phyloP scores from a whole-genome alignment of 2,329 filamentous ascomycete species.

The Pseudogymnoascus pannorum region DNA sequence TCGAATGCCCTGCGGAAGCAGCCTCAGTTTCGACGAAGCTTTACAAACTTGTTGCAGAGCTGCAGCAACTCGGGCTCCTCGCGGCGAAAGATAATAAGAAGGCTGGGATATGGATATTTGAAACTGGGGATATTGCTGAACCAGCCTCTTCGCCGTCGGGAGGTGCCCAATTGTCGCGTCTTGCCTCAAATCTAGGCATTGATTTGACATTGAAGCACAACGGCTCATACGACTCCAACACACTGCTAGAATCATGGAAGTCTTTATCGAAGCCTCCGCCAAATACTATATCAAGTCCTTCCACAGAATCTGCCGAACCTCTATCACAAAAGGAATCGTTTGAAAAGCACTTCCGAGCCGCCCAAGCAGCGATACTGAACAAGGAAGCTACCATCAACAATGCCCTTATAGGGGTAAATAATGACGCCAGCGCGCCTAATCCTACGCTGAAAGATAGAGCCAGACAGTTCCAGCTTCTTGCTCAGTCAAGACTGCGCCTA shows the following conservation, averaged over 20 bases:
- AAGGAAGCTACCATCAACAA: background rate
- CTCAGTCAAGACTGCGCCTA: background rate
- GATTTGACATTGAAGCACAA: slow-evolving; percentile 1
- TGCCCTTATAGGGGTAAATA: background rate
- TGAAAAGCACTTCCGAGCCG: background rate
- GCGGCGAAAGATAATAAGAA: slow-evolving; percentile 1
- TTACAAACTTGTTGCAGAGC: slow-evolving; percentile 24
- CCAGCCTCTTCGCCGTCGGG: background rate
- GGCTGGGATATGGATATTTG: slow-evolving; percentile 10
- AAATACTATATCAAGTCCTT: slow-evolving; percentile 4
- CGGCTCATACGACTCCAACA: slow-evolving; percentile 7
- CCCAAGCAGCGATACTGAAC: background rate
- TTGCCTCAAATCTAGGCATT: background rate
- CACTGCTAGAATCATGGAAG: slow-evolving; percentile 16
- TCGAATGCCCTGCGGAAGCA: slow-evolving; percentile 18
- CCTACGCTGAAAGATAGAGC: slow-evolving; percentile 20
- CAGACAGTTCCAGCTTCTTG: background rate
- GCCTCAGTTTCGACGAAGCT: slow-evolving; percentile 12
- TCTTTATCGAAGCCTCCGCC: background rate
- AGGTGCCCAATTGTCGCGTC: background rate
- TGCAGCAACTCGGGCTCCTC: slow-evolving; percentile 16
- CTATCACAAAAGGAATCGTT: slow-evolving; percentile 5
- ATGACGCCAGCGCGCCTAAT: slow-evolving; percentile 13
- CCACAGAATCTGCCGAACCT: background rate
- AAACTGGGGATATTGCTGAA: background rate